phyloP scores from a whole-genome alignment of 768 basidiomycete species.

The Ephemerocybe angulata region DNA sequence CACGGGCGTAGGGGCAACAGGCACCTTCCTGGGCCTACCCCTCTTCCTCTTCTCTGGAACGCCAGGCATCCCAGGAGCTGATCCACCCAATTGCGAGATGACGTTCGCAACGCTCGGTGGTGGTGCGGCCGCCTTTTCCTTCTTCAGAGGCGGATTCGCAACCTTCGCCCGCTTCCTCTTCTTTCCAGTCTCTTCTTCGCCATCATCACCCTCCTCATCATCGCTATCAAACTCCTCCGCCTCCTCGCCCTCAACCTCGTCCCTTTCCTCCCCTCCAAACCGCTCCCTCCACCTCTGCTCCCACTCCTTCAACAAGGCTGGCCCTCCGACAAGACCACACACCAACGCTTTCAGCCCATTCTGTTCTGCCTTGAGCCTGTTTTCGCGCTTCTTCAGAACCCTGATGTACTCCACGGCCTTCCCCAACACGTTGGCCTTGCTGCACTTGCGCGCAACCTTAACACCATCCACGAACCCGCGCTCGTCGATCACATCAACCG shows the following conservation, averaged over 20 bases:
- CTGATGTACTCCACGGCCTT: constrained; percentile 92
- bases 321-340: constrained; percentile 69
- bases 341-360: constrained; percentile 69
- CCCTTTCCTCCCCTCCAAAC: constrained; percentile 75
- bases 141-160: constrained; percentile 7
- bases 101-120: constrained; percentile 19
- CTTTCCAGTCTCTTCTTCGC: constrained; percentile 43
- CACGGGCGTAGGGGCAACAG: constrained; percentile 37
- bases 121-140: constrained; percentile 30
- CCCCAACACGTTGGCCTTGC: constrained; percentile 85
- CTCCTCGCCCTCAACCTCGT: constrained; percentile 55
- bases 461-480: constrained; percentile 91
- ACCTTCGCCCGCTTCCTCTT: constrained; percentile 65
- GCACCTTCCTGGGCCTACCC: constrained; percentile 74
- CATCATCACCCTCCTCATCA: constrained; percentile 50
- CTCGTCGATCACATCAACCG: constrained; percentile 65
- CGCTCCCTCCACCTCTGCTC: constrained; percentile 68
- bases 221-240: constrained; percentile 57
- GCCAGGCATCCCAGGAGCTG: constrained; percentile 13
- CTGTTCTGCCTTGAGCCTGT: constrained; percentile 68
- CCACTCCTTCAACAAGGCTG: constrained; percentile 68
- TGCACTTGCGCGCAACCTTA: constrained; percentile 85
- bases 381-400: constrained; percentile 77
- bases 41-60: constrained; percentile 79
- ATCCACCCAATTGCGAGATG: constrained; percentile 25